Percentiles rank a stretch among this genome's conserved stretches.
Evolutionary conservation across 768 basidiomycete species (phyloP).

Genomic region (Tulasnella sp.): DNA sequence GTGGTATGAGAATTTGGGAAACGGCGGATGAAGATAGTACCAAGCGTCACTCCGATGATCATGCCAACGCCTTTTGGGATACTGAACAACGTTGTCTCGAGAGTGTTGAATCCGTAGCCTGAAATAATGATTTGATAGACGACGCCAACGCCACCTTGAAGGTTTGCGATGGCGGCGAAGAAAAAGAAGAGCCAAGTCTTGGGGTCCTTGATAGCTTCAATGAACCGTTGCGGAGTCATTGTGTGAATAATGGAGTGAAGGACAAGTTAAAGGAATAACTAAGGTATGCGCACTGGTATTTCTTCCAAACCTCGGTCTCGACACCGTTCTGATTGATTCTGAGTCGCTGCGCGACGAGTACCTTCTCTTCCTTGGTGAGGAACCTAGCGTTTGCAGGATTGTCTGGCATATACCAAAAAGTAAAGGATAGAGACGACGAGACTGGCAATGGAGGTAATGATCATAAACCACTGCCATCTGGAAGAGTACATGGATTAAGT

Average conservation of each 20-base stretch:
- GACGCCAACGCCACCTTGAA: slow-evolving; percentile 34
- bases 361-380: slow-evolving; percentile 59
- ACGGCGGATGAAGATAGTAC: background rate
- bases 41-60: slow-evolving; percentile 6
- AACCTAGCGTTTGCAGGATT: slow-evolving; percentile 75
- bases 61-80: slow-evolving; percentile 22
- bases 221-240: slow-evolving; percentile 19
- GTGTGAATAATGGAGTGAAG: background rate
- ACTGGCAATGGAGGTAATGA: slow-evolving; percentile 32
- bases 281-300: slow-evolving; percentile 55
- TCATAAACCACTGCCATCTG: slow-evolving; percentile 36
- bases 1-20: slow-evolving; percentile 16
- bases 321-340: slow-evolving; percentile 77
- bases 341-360: slow-evolving; percentile 59
- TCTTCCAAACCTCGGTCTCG: slow-evolving; percentile 76
- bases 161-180: slow-evolving; percentile 22
- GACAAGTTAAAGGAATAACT: background rate
- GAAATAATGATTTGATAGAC: slow-evolving; percentile 31
- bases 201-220: slow-evolving; percentile 30
- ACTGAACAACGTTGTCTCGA: slow-evolving; percentile 29
- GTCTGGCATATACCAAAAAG: slow-evolving; percentile 57
- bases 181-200: slow-evolving; percentile 32
- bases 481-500: background rate
- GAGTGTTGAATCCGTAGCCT: slow-evolving; percentile 28
- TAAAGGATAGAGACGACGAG: slow-evolving; percentile 33